Evolutionary conservation across 192 early-diverging fungal genomes (phyloP), one percentile per base, ranked within the genome.

Genomic region (Podila verticillata): DNA sequence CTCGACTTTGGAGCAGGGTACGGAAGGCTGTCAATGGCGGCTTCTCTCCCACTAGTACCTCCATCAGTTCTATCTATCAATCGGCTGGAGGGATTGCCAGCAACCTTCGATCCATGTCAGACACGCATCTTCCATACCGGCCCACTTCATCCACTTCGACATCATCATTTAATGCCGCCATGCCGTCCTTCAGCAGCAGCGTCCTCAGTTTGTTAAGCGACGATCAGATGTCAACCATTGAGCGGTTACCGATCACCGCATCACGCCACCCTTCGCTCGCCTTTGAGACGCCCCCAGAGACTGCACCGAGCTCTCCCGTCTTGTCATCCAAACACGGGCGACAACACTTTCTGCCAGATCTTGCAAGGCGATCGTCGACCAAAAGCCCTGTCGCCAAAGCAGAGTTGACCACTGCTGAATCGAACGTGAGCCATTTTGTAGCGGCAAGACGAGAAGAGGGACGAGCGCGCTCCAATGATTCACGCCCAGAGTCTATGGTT

Each of bases 111-210:
- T 51, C 75, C 12, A 54, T 66, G 26, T 80, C 75, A 8, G 70
- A 80, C 13, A 65, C 61, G 1, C 65, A 65, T 4, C 56, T 72
- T n/a, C 30, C 77, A 20, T 66, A 68, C 7, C 39, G 54, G 57
- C 66, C 77, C 0, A 3, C 51, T 7, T 67, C 75, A 13, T 60
- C 69, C 20, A 70, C 75, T 2, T 66, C 75, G 0, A 57, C 70
- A 19, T 30, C 59, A 26, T 80, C 77, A 2, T 68, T 24, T 24
- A 64, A 65, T 26, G 8, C 28, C 13, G 70, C 57, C 34, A 80
- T 80, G 70, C 77, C 77, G 1, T 80, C 77, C 2, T 68, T 80
- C 61, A 68, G 77, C 48, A 72, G 77, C 57, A 72, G 77, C 28
- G 77, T 61, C 9, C 48, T 80, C 22, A 72, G 77, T 62, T 61